Conservation (phyloP, 495 filamentous ascomycete genomes). For the Neurospora sp. region DNA sequence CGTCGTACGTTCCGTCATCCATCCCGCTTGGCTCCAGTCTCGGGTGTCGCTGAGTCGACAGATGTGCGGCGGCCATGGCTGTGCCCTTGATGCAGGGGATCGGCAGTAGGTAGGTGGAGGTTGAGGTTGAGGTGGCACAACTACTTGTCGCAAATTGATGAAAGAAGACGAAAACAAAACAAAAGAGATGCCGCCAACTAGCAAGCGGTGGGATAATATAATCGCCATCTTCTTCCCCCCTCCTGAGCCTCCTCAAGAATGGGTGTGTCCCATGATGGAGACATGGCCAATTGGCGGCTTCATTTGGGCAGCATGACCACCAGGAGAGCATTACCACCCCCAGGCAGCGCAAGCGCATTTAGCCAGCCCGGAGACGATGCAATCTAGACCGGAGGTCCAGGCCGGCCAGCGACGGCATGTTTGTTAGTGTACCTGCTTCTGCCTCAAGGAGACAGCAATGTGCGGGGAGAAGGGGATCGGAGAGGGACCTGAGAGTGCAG, state of each 20-base stretch:
- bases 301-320: background rate
- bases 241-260: background rate
- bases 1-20: constrained; percentile 3
- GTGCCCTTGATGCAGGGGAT: background rate
- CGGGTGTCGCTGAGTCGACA: background rate
- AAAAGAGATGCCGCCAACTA: background rate
- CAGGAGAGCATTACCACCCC: background rate
- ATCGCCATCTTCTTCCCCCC: background rate
- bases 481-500: background rate
- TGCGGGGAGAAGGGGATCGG: background rate
- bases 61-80: background rate
- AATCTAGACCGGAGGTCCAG: background rate
- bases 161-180: background rate
- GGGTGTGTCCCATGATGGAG: background rate
- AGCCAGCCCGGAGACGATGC: background rate
- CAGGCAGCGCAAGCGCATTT: background rate
- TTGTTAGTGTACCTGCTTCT: background rate
- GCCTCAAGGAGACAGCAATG: background rate
- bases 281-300: background rate
- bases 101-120: background rate
- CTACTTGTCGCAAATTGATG: background rate
- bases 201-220: background rate
- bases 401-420: background rate
- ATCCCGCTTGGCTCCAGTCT: background rate
- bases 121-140: background rate